Base-by-base conservation (phyloP, 2,329 filamentous ascomycete species). In the Apiospora arundinis region DNA sequence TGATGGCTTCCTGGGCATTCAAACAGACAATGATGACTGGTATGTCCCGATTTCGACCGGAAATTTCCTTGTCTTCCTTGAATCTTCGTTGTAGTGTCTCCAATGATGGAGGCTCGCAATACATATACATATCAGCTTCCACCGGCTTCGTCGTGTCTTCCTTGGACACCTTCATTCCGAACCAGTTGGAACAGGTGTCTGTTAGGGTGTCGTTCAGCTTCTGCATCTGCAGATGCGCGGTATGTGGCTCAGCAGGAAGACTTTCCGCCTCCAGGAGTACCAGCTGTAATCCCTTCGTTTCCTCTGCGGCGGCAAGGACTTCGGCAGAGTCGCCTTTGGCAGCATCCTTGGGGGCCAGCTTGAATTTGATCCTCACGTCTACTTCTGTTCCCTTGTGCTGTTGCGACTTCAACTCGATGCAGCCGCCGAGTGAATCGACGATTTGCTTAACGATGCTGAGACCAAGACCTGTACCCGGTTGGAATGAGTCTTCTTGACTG, bases 401-500 rank as follows among this genome's bases (percentile, higher is more conserved):
- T 69, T 87, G 83, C 68, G 85, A 89, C 44, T 83, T 83, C 45
- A 92, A 84, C 11, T 88, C 84, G 60, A 93, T 89, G 8, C 82
- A 85, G 0, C 91, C 91, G 40, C 86, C 85, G 0, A 93, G 81
- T 37, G 89, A 86, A 66, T 87, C 85, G 21, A 92, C 86, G 46
- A 92, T 88, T 69, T 85, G 83, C 49, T 85, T 85, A 32, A 93
- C 90, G 16, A 93, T 90, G 21, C 88, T 90, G 49, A 92, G 79
- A 0, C 91, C 91, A 0, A 92, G 81, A 0, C 90, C 91, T 0
- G 89, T 89, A 0, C 90, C 91, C 6, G 86, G 85, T 2, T 88
- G 85, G 23, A 93, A 80, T 0, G 85, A 83, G 70, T 91, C 87
- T 75, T 92, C 91, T 74, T 92, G 91, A 0, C 85, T 82, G 73